Percentiles rank a stretch among this genome's conserved stretches.
These are phyloP conservation scores for Durio zibethinus DNA, from an alignment of 345 rosid species.

Conservation along the genomic window DNA sequence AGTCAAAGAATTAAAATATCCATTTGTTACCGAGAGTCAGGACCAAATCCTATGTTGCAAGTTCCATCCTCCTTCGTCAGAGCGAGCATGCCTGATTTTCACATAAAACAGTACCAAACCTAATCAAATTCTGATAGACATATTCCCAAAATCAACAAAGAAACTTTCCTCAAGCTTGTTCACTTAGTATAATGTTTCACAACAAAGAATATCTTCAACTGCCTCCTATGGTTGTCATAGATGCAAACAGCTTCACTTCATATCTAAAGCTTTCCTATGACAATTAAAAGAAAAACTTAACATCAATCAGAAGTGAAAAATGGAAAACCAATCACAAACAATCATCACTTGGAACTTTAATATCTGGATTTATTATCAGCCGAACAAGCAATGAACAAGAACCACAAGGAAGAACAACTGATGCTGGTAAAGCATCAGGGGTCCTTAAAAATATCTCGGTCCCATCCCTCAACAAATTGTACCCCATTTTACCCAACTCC, in stretches of 20 bases:
- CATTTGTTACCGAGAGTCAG: neutral
- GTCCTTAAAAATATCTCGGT: conserved; percentile 29
- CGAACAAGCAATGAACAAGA: conserved; percentile 75
- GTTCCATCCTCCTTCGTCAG: neutral
- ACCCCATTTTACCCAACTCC: conserved; percentile 72
- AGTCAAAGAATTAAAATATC: neutral
- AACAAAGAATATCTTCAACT: no score
- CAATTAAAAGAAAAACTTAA: neutral
- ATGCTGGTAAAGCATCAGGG: conserved; percentile 46
- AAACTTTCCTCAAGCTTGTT: no score
- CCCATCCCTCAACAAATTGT: conserved; percentile 45
- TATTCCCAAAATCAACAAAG: no score
- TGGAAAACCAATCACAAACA: neutral
- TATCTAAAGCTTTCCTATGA: neutral
- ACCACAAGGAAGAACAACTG: conserved; percentile 79
- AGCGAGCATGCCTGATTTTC: neutral
- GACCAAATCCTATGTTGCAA: neutral
- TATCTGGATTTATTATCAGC: conserved; percentile 41
- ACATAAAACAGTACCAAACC: no score
- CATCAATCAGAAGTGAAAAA: neutral
- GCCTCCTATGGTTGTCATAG: no score
- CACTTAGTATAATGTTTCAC: no score
- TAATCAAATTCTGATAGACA: no score
- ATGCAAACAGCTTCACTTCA: neutral
- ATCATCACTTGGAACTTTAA: conserved; percentile 23